Percentiles rank a stretch among this genome's conserved stretches.
Evolutionary conservation across 331 rosid species (phyloP).

Genomic region (Erythrophleum ivorense): DNA sequence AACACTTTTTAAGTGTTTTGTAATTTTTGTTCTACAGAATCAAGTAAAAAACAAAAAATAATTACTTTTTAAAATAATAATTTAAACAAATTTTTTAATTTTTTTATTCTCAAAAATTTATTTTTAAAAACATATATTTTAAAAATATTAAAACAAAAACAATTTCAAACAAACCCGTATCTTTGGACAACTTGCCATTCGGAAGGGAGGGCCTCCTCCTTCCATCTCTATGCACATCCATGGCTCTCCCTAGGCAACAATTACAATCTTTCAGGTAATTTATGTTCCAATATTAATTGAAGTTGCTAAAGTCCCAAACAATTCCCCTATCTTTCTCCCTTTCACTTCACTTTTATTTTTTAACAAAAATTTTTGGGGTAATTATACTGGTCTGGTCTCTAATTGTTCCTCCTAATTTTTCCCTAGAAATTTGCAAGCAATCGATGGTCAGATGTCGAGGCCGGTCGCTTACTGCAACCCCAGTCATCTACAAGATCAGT

Average conservation of each 20-base stretch:
- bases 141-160: too few relatives aligned
- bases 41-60: too few relatives aligned
- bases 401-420: not conserved
- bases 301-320: constrained; percentile 7
- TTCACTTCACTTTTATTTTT: constrained; percentile 8
- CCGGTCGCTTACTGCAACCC: constrained; percentile 65
- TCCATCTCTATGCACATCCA: constrained; percentile 32
- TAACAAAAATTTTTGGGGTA: not conserved
- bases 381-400: not conserved
- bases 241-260: constrained; percentile 73
- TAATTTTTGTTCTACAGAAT: too few relatives aligned
- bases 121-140: too few relatives aligned
- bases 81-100: too few relatives aligned
- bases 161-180: too few relatives aligned
- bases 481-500: constrained; percentile 64
- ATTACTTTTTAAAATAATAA: too few relatives aligned
- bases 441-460: constrained; percentile 77
- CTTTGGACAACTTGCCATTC: constrained; percentile 43
- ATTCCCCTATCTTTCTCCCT: constrained; percentile 26
- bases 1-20: too few relatives aligned
- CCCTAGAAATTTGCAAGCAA: constrained; percentile 58
- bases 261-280: constrained; percentile 66
- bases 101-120: too few relatives aligned
- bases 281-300: not conserved
- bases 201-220: not conserved